These are phyloP conservation scores for Juglanconis oblonga DNA, from an alignment of 2,329 filamentous ascomycete species.

Conservation along the genomic window DNA sequence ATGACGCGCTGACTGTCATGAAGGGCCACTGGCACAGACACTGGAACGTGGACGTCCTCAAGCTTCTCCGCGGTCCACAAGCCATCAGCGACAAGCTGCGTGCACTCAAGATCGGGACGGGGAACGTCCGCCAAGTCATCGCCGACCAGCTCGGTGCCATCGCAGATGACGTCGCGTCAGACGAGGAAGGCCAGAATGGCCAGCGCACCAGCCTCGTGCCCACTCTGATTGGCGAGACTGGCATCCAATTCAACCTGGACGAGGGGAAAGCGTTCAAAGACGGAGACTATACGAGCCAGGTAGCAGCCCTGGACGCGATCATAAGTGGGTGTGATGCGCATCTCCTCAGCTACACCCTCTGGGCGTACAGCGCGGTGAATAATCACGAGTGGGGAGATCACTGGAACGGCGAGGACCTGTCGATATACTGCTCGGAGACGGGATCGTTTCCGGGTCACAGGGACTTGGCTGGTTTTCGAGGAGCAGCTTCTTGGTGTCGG, in stretches of 20 bases:
- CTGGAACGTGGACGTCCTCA: conserved; percentile 25
- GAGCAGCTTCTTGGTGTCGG: conserved; percentile 22
- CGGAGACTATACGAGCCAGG: conserved; percentile 23
- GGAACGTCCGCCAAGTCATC: conserved; percentile 20
- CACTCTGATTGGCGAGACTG: conserved; percentile 23
- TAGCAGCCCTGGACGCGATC: conserved; percentile 23
- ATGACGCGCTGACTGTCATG: conserved; percentile 25
- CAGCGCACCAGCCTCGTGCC: conserved; percentile 6
- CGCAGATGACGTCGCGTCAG: conserved; percentile 14
- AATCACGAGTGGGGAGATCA: conserved; percentile 24
- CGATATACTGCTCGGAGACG: conserved; percentile 22
- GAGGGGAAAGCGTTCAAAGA: conserved; percentile 20
- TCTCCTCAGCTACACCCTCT: conserved; percentile 22
- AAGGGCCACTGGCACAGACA: conserved; percentile 23
- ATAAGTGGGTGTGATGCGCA: conserved; percentile 22
- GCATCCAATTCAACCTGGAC: conserved; percentile 25
- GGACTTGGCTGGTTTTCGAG: conserved; percentile 17
- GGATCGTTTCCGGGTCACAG: conserved; percentile 21
- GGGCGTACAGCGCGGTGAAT: conserved; percentile 23
- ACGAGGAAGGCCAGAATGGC: not conserved
- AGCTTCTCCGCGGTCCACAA: conserved; percentile 21
- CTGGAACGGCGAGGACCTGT: conserved; percentile 27
- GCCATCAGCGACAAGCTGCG: conserved; percentile 20
- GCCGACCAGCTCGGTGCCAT: conserved; percentile 22
- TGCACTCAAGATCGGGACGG: conserved; percentile 21